Conservation (phyloP, 805 yeast species). For the Candida michaelii region DNA sequence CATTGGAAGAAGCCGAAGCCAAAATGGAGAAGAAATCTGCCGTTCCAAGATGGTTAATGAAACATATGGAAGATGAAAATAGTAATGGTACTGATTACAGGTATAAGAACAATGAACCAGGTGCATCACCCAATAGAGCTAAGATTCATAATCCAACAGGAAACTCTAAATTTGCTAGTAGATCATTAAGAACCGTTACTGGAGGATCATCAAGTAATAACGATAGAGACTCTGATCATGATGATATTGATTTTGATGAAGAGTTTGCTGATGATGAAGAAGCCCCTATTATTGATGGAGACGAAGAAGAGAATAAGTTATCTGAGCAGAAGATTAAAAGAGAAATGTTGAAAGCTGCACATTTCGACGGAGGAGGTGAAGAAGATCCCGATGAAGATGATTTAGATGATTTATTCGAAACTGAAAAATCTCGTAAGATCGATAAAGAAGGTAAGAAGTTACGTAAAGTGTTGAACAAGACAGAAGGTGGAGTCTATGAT, state of each 20-base stretch:
- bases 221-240: conserved; percentile 74
- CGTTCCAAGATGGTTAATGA: conserved; percentile 95
- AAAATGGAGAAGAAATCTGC: conserved; percentile 78
- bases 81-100: conserved; percentile 46
- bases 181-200: conserved; percentile 39
- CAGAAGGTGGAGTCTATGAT: conserved; percentile 89
- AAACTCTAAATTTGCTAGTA: conserved; percentile 8
- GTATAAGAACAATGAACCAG: conserved; percentile 30
- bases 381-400: conserved; percentile 54
- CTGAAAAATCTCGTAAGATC: conserved; percentile 60
- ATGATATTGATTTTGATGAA: conserved; percentile 91
- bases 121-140: conserved; percentile 10
- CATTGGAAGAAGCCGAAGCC: conserved; percentile 95
- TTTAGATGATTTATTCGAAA: conserved; percentile 69
- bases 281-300: conserved; percentile 95
- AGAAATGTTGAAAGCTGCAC: conserved; percentile 82
- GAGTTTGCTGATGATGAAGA: conserved; percentile 99
- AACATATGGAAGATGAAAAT: conserved; percentile 68
- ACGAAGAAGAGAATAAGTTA: conserved; percentile 91
- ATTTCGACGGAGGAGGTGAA: conserved; percentile 62
- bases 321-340: conserved; percentile 80
- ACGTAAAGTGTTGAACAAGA: conserved; percentile 76
- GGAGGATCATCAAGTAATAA: conserved; percentile 41
- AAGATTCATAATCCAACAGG: conserved; percentile 8
- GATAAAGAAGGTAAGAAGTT: conserved; percentile 90